These are phyloP conservation scores for Tagetes patula DNA, from an alignment of 129 eudicot species.

Conservation along the genomic window DNA sequence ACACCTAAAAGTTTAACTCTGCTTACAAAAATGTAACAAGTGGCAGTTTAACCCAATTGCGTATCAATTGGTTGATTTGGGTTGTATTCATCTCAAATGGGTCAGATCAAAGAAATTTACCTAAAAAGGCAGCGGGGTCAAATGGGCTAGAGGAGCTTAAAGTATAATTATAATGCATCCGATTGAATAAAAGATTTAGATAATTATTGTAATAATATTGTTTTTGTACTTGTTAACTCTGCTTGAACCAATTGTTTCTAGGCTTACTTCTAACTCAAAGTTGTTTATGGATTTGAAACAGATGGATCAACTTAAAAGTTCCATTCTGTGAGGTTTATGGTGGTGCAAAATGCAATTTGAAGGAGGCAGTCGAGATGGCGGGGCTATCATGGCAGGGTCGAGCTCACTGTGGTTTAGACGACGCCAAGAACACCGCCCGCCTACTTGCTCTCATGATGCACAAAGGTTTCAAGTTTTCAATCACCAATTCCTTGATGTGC, in stretches of 20 bases:
- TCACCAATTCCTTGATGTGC: conserved; percentile 60
- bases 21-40: too few species aligned
- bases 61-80: too few species aligned
- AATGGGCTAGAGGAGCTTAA: too few species aligned
- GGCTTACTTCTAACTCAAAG: neutral
- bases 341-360: conserved; percentile 69
- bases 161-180: too few species aligned
- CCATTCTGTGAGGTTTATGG: conserved; percentile 84
- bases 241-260: neutral
- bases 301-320: conserved; percentile 90
- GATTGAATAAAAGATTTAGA: too few species aligned
- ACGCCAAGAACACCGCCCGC: conserved; percentile 94
- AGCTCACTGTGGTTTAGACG: conserved; percentile 93
- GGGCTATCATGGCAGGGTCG: conserved; percentile 95
- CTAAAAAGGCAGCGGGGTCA: too few species aligned
- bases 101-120: too few species aligned
- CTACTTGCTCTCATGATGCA: conserved; percentile 71
- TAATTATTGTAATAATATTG: too few species aligned
- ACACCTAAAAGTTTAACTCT: too few species aligned
- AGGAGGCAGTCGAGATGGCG: conserved; percentile 91
- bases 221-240: too few species aligned
- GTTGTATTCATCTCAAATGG: too few species aligned
- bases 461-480: conserved; percentile 75
- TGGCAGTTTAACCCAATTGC: too few species aligned
- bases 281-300: conserved; percentile 26